These are phyloP conservation scores for Eimeria mitis DNA, from an alignment of 169 alveolate species.

Conservation along the genomic window DNA sequence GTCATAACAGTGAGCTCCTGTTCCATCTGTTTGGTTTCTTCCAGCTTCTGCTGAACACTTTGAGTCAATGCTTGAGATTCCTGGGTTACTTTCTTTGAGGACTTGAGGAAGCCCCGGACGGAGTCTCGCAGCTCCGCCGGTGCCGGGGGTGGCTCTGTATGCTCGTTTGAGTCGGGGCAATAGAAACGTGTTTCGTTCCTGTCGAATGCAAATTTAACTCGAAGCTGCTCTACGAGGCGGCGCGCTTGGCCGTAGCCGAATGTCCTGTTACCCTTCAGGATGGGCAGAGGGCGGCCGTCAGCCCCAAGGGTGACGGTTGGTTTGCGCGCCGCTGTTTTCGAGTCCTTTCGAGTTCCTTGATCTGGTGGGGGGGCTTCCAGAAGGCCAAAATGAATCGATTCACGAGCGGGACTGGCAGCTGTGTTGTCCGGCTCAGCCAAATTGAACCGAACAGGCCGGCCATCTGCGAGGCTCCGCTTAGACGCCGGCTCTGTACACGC, in stretches of 20 bases:
- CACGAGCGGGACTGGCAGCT: neutral
- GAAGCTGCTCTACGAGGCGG: conserved; percentile 60
- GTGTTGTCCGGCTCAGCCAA: neutral
- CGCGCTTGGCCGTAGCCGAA: conserved; percentile 60
- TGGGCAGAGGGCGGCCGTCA: conserved; percentile 49
- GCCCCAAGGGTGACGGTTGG: conserved; percentile 37
- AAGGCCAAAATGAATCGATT: neutral
- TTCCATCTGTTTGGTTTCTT: conserved; percentile 32
- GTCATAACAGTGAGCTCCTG: conserved; percentile 48
- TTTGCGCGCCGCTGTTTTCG: neutral
- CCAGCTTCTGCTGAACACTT: neutral
- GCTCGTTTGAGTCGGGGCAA: conserved; percentile 61
- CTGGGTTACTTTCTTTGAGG: conserved; percentile 19
- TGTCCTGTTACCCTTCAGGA: conserved; percentile 29
- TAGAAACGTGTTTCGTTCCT: conserved; percentile 59
- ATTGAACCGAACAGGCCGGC: conserved; percentile 38
- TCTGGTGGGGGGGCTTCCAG: neutral
- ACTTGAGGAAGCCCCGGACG: conserved; percentile 32
- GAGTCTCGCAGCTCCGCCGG: conserved; percentile 35
- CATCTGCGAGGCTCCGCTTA: conserved; percentile 37
- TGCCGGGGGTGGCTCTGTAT: conserved; percentile 47
- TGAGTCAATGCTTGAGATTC: conserved; percentile 21
- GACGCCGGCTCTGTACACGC: neutral
- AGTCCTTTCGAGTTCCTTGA: neutral
- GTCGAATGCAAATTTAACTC: conserved; percentile 66